These are phyloP conservation scores for Nasturtium officinale DNA, from an alignment of 345 rosid genomes.

Conservation along the genomic window DNA sequence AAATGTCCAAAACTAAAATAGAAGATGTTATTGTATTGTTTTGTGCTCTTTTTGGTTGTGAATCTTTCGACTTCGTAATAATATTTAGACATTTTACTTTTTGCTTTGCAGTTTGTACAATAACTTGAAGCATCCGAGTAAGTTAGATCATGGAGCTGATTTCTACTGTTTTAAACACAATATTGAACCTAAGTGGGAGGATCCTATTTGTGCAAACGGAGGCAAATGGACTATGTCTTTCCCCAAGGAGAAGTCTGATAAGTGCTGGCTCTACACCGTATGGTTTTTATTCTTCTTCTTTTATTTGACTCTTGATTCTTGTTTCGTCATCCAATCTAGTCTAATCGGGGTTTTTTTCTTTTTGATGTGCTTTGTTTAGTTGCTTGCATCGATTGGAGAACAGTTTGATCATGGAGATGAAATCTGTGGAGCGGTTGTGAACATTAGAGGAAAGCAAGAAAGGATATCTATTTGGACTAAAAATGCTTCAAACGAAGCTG, in stretches of 20 bases:
- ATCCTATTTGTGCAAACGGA: conserved; percentile 91
- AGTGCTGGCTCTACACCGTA: conserved; percentile 80
- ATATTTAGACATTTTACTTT: not conserved
- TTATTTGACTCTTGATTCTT: conserved; percentile 1
- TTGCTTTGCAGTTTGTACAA: conserved; percentile 68
- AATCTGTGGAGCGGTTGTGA: conserved; percentile 92
- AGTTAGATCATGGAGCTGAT: conserved; percentile 62
- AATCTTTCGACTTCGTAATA: not conserved
- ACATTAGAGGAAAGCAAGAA: conserved; percentile 65
- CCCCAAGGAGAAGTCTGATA: conserved; percentile 64
- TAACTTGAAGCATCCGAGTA: conserved; percentile 73
- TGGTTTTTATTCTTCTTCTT: conserved; percentile 4
- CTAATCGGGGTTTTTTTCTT: conserved; percentile 4
- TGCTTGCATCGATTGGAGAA: conserved; percentile 92
- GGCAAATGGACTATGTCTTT: conserved; percentile 84
- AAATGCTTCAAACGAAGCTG: conserved; percentile 84
- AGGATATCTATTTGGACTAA: conserved; percentile 86
- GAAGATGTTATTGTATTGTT: not conserved
- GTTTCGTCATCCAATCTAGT: not conserved
- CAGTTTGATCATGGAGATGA: conserved; percentile 95
- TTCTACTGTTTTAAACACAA: conserved; percentile 87
- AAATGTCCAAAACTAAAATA: not conserved
- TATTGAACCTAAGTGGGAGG: conserved; percentile 97
- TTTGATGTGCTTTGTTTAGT: conserved; percentile 27
- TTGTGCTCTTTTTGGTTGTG: not conserved